Conservation (phyloP, 2,329 filamentous ascomycete genomes). For the Coniochaeta sp. region DNA sequence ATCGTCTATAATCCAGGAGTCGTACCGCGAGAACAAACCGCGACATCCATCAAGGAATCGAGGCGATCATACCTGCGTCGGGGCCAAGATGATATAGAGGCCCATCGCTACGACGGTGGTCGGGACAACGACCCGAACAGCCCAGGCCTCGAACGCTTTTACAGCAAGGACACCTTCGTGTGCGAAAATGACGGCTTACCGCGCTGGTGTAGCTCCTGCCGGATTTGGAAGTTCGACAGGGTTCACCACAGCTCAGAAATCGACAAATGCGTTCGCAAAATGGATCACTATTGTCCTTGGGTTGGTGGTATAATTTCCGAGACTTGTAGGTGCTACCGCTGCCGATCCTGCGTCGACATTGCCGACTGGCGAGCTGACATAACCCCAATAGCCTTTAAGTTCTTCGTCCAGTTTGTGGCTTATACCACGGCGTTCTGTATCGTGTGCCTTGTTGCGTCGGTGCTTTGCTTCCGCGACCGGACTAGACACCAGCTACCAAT, state of each 20-base stretch:
- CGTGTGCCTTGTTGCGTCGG: constrained; percentile 55
- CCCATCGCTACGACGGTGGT: constrained; percentile 6
- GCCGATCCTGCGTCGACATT: neutral
- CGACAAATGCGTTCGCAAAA: constrained; percentile 73
- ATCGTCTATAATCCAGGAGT: constrained; percentile 67
- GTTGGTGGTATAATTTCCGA: constrained; percentile 91
- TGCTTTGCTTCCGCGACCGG: constrained; percentile 51
- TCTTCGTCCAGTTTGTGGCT: constrained; percentile 79
- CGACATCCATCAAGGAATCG: constrained; percentile 8
- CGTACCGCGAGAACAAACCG: constrained; percentile 52
- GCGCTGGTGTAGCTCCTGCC: constrained; percentile 76
- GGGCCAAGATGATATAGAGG: constrained; percentile 1
- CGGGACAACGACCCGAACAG: constrained; percentile 49
- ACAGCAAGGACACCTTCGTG: constrained; percentile 74
- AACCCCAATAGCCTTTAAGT: constrained; percentile 61
- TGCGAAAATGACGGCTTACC: constrained; percentile 81
- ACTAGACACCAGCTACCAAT: constrained; percentile 5
- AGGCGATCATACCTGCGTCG: neutral
- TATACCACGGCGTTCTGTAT: constrained; percentile 64
- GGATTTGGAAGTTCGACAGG: constrained; percentile 81
- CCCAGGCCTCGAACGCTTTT: constrained; percentile 67
- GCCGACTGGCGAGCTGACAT: constrained; percentile 5
- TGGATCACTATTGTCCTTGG: constrained; percentile 97
- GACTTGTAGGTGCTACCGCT: constrained; percentile 44
- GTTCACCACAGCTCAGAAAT: constrained; percentile 82